A percentile compares a stretch with the other conserved stretches of the same genome.
phyloP scores from a whole-genome alignment of 106 monocot genomes.

The Vanilla planifolia region DNA sequence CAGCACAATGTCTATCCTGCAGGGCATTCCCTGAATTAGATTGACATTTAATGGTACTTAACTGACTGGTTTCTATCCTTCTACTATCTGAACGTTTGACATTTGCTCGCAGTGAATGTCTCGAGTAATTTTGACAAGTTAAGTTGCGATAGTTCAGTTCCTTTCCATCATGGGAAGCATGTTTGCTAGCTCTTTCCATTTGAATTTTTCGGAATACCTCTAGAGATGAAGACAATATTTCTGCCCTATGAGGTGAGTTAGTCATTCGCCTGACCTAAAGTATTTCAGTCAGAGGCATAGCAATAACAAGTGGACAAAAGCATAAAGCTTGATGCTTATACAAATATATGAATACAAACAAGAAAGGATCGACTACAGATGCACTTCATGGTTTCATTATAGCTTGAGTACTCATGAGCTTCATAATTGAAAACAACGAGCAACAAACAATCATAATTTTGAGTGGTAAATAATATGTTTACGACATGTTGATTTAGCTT shows the following conservation, averaged over 20 bases:
- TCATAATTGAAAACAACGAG: no score
- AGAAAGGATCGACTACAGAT: no score
- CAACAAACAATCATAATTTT: no score
- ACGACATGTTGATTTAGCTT: no score
- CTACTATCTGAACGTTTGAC: constrained; percentile 10
- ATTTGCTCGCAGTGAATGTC: constrained; percentile 9
- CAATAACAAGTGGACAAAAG: background rate
- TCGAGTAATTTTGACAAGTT: constrained; percentile 10
- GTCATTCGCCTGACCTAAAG: constrained; percentile 90
- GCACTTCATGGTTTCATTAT: no score
- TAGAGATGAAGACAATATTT: constrained; percentile 95
- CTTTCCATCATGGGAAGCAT: constrained; percentile 26
- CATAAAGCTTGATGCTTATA: background rate
- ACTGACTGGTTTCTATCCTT: constrained; percentile 17
- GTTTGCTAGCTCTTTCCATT: constrained; percentile 41
- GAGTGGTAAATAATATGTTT: no score
- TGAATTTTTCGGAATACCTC: constrained; percentile 97
- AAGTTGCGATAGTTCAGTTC: constrained; percentile 12
- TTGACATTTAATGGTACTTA: constrained; percentile 21
- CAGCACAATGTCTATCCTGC: constrained; percentile 9
- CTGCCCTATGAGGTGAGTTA: constrained; percentile 85
- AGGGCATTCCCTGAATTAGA: constrained; percentile 18
- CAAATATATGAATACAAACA: no score
- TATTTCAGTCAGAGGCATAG: constrained; percentile 7
- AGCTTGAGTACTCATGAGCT: no score